Percentiles rank a stretch among this genome's conserved stretches.
Evolutionary conservation across 2,329 filamentous ascomycete genomes (phyloP).

Genomic region (Akanthomyces uredinophilus): DNA sequence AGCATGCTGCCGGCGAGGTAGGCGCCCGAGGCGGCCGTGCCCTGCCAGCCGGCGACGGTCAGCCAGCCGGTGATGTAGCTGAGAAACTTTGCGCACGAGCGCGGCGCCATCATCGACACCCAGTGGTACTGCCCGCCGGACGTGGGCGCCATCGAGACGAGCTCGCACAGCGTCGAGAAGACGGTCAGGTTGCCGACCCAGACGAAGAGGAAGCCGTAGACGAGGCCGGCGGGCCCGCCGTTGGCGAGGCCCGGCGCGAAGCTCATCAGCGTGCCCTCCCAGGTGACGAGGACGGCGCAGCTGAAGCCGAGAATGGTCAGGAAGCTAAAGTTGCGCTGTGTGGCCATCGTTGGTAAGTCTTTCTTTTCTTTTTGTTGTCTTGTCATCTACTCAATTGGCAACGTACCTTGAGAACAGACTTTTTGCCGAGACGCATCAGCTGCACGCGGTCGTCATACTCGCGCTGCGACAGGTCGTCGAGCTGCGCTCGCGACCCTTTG

Average conservation of each 20-base stretch:
- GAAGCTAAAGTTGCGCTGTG: constrained; percentile 43
- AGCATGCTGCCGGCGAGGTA: constrained; percentile 44
- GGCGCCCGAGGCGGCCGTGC: constrained; percentile 28
- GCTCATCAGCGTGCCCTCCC: constrained; percentile 39
- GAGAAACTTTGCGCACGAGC: constrained; percentile 43
- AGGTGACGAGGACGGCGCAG: constrained; percentile 49
- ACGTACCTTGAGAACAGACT: constrained; percentile 7
- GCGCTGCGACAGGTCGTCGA: constrained; percentile 4
- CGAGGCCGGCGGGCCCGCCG: constrained; percentile 47
- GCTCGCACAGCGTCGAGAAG: constrained; percentile 35
- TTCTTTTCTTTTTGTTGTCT: neutral
- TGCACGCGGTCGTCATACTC: constrained; percentile 8
- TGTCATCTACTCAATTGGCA: neutral
- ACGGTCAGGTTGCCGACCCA: constrained; percentile 42
- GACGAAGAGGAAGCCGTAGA: constrained; percentile 46
- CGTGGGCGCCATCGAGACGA: constrained; percentile 44
- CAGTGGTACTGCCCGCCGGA: constrained; percentile 57
- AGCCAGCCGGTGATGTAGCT: constrained; percentile 49
- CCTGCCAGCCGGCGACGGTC: constrained; percentile 44
- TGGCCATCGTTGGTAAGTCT: neutral
- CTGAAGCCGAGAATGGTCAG: constrained; percentile 47
- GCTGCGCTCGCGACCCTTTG: neutral
- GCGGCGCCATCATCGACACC: constrained; percentile 49
- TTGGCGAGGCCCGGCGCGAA: constrained; percentile 36
- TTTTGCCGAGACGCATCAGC: constrained; percentile 11